phyloP scores from a whole-genome alignment of 2,329 filamentous ascomycete genomes.

The Malbranchea zuffiana region DNA sequence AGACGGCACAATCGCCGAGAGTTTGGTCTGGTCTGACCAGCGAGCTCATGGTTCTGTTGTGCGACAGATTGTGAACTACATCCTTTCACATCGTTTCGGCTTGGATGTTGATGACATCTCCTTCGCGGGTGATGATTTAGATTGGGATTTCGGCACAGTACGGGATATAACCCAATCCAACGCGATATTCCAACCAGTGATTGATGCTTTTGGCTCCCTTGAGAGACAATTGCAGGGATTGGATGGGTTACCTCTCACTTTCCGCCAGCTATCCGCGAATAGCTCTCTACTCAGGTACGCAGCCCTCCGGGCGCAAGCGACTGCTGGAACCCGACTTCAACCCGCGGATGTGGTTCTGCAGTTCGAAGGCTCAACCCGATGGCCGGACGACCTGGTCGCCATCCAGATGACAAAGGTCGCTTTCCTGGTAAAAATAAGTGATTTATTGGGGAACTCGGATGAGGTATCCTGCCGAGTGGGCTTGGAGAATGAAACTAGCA shows the following conservation, averaged over 20 bases:
- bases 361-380: conserved; percentile 85
- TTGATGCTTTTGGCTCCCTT: conserved; percentile 59
- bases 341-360: conserved; percentile 74
- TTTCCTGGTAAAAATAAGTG: conserved; percentile 63
- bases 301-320: conserved; percentile 32
- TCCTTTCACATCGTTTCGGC: conserved; percentile 59
- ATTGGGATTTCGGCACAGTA: conserved; percentile 25
- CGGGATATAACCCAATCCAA: conserved; percentile 21
- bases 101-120: conserved; percentile 43
- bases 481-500: conserved; percentile 61
- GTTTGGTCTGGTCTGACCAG: conserved; percentile 68
- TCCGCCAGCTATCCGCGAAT: conserved; percentile 67
- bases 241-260: conserved; percentile 74
- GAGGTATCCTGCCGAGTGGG: conserved; percentile 60
- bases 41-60: conserved; percentile 53
- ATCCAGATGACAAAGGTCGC: conserved; percentile 92
- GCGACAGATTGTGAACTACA: conserved; percentile 66
- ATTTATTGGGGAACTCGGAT: conserved; percentile 55
- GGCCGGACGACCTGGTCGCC: conserved; percentile 82
- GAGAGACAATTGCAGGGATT: conserved; percentile 67
- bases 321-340: conserved; percentile 13
- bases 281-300: conserved; percentile 64
- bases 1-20: conserved; percentile 87
- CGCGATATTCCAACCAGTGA: conserved; percentile 54
- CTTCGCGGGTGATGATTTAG: conserved; percentile 41